These are phyloP conservation scores for Neurospora crassa DNA, from an alignment of 2,329 filamentous ascomycete genomes.

Conservation along the genomic window DNA sequence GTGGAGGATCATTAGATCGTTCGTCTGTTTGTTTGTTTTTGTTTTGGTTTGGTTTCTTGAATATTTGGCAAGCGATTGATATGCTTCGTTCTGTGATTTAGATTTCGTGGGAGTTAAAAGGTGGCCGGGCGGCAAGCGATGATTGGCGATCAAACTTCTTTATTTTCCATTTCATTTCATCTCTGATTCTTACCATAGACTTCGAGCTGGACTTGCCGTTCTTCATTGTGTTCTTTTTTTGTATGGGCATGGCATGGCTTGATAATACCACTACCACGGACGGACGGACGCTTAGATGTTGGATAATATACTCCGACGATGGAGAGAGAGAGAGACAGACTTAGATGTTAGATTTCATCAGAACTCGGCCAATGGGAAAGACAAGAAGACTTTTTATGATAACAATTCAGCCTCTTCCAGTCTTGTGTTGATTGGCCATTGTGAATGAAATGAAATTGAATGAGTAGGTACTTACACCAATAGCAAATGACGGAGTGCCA, in stretches of 20 bases:
- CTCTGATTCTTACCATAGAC: background rate
- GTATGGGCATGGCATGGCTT: background rate
- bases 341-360: background rate
- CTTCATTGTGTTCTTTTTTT: background rate
- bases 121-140: background rate
- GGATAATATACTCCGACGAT: background rate
- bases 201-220: background rate
- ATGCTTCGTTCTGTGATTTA: no score
- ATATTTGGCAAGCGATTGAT: background rate
- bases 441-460: background rate
- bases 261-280: background rate
- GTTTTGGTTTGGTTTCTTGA: background rate
- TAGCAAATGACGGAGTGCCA: background rate
- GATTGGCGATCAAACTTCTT: background rate
- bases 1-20: conserved; percentile 18
- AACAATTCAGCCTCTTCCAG: background rate
- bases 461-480: background rate
- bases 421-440: background rate
- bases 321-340: background rate
- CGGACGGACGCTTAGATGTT: background rate
- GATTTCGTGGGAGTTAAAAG: background rate
- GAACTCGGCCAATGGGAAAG: background rate
- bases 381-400: background rate
- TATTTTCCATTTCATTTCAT: background rate
- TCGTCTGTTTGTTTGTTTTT: background rate